phyloP scores from a whole-genome alignment of 2,329 filamentous ascomycete genomes.

The Pseudogymnoascus sp. region DNA sequence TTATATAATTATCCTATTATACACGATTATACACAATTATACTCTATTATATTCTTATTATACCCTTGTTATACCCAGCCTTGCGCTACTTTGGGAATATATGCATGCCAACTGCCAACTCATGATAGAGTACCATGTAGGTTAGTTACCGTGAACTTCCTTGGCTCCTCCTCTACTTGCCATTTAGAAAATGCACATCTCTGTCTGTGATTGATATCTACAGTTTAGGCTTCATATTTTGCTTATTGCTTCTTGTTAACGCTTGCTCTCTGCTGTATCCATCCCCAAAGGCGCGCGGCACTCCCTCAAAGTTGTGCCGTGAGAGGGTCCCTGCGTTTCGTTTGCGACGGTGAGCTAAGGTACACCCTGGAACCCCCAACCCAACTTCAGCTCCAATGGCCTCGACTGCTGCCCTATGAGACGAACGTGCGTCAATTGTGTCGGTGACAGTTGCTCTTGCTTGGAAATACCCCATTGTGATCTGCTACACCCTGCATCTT shows the following conservation, averaged over 20 bases:
- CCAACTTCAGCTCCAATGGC: neutral
- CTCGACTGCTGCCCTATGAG: constrained; percentile 1
- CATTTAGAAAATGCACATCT: neutral
- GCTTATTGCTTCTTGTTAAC: neutral
- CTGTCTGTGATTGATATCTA: neutral
- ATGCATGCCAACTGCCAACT: neutral
- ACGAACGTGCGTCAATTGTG: neutral
- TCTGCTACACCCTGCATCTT: neutral
- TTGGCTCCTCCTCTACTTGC: neutral
- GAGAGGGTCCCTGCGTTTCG: neutral
- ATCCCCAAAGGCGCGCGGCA: neutral
- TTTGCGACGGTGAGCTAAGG: neutral
- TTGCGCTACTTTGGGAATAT: neutral
- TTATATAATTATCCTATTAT: neutral
- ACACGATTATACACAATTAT: neutral
- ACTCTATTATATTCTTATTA: neutral
- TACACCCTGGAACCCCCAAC: neutral
- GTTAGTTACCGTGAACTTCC: neutral
- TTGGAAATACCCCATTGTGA: neutral
- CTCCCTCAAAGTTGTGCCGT: neutral
- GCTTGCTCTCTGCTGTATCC: neutral
- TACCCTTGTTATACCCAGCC: neutral
- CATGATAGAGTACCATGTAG: neutral
- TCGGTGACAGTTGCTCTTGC: neutral
- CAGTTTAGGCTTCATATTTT: neutral